Evolutionary conservation across 2,329 filamentous ascomycete genomes (phyloP), one percentile per base, ranked within the genome.

Genomic region (Mycosphaerella arachidis): DNA sequence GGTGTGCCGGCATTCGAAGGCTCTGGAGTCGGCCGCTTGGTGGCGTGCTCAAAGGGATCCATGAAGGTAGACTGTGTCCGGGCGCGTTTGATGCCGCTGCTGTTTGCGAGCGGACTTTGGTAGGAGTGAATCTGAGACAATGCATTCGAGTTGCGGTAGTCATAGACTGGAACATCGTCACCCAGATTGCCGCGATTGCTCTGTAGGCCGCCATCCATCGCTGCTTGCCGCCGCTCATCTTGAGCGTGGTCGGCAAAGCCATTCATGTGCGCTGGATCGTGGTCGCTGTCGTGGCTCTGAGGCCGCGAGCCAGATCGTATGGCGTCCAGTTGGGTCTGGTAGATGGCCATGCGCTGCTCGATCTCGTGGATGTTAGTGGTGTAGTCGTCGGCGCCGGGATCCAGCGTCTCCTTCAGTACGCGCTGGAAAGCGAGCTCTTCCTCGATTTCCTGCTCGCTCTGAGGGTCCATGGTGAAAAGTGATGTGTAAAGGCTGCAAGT

Each of bases 371-470:
- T 51, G 16, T 56, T 52, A 55, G 24, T 24, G 45, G n/a, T 43
- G 37, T 70, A 72, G 52, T 72, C 67, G 48, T 71, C 71, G 24
- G 70, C 67, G 31, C 60, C 66, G 3, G 54, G 37, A 33, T 74
- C 72, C n/a, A 76, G 67, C 6, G 62, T 70, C 7, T 66, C 61
- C 6, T 73, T 66, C 2, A 73, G 60, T 7, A 73, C 66, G 33
- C 66, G 58, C 13, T 67, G 66, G 59, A 74, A 74, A 6, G 64
- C 54, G 29, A 76, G 61, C 30, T 76, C 73, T n/a, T 75, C 71
- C 35, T 68, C 67, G 50, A 74, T 60, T 30, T 68, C 68, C n/a
- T 70, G 56, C 31, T 50, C 43, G 30, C 58, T 59, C 40, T 43
- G 13, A 16, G 18, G 13, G 3, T 43, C 40, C 13, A 43, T 16